A percentile compares a stretch with the other conserved stretches of the same genome.
Conservation (phyloP, 148 eudicot genomes). For the Silene latifolia region DNA sequence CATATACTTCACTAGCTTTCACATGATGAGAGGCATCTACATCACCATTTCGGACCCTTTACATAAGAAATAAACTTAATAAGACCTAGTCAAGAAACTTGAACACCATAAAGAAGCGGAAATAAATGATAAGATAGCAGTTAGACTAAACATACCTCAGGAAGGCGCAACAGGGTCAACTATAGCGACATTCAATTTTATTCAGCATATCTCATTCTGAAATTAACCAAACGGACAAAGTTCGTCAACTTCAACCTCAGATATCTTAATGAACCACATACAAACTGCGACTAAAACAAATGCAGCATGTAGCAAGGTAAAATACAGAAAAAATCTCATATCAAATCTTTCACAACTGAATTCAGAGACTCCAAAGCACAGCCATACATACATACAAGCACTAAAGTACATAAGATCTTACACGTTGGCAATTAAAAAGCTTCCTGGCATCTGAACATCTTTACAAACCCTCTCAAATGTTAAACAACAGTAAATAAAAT, state of each 20-base stretch:
- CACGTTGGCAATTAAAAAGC: neutral
- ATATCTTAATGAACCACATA: neutral
- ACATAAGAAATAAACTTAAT: neutral
- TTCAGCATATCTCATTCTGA: slow-evolving; percentile 60
- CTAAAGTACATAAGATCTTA: neutral
- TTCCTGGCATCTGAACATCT: slow-evolving; percentile 2
- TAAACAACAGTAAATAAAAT: neutral
- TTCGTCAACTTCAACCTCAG: slow-evolving; percentile 25
- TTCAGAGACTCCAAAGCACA: neutral
- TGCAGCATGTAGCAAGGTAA: no score
- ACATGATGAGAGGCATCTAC: no score
- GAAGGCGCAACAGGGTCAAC: slow-evolving; percentile 44
- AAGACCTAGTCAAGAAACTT: neutral
- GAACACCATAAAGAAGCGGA: neutral
- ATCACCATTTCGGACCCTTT: no score
- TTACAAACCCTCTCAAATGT: no score
- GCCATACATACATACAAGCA: neutral
- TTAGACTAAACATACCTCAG: slow-evolving; percentile 31
- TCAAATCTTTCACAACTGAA: no score
- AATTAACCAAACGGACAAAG: slow-evolving; percentile 40
- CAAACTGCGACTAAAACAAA: neutral
- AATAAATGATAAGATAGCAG: slow-evolving; percentile 4
- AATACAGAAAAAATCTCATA: no score
- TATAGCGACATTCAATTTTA: no score
- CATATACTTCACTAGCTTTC: no score